phyloP scores from a whole-genome alignment of 139 green algal genomes.

The Pleodorina starrii region DNA sequence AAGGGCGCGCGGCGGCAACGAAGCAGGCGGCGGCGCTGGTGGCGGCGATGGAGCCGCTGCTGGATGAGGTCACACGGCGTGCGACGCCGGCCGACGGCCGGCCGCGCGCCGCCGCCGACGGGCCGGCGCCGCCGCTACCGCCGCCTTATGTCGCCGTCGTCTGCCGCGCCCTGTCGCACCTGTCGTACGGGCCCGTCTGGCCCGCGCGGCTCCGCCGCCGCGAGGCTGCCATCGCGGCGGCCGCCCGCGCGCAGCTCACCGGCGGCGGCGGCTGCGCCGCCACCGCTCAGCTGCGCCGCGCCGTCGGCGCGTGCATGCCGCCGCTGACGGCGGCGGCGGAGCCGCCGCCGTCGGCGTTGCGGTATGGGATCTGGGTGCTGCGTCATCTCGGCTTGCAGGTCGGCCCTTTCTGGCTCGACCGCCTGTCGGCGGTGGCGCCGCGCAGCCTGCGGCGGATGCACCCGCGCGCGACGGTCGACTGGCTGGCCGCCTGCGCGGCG shows the following conservation, averaged over 20 bases:
- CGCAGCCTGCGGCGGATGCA: slow-evolving; percentile 27
- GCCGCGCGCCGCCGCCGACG: neutral
- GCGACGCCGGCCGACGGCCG: neutral
- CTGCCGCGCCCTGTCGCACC: neutral
- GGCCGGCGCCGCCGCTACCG: neutral
- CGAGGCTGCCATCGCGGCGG: neutral
- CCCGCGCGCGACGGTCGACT: slow-evolving; percentile 7
- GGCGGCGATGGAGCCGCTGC: slow-evolving; percentile 5
- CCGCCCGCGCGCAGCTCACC: neutral
- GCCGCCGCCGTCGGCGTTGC: neutral
- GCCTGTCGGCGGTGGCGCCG: neutral
- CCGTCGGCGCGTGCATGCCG: neutral
- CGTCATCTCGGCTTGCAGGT: neutral
- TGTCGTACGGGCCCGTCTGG: slow-evolving; percentile 29
- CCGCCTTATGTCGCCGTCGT: neutral
- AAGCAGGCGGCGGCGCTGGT: neutral
- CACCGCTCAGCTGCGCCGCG: neutral
- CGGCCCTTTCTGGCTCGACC: neutral
- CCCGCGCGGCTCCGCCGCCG: neutral
- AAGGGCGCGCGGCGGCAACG: neutral
- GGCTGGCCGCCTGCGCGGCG: neutral
- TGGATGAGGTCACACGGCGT: neutral
- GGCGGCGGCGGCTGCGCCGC: neutral
- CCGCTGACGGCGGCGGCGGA: neutral
- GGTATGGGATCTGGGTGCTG: slow-evolving; percentile 14